Conservation (phyloP, 768 basidiomycete species). For the Kwoniella bestiolae region DNA sequence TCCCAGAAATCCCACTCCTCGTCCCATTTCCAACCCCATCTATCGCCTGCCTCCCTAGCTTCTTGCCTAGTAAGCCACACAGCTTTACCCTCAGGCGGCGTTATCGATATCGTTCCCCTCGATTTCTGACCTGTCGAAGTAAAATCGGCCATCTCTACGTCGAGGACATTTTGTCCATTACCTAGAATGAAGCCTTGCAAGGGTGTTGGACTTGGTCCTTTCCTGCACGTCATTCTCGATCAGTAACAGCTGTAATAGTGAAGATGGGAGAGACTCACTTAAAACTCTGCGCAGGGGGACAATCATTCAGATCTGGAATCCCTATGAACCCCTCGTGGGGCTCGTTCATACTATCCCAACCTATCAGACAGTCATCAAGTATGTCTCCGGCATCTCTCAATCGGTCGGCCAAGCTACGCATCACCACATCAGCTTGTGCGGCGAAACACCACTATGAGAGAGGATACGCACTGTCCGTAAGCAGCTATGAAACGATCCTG, state of each 20-base stretch:
- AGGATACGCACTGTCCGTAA: slow-evolving; percentile 62
- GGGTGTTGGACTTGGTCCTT: slow-evolving; percentile 84
- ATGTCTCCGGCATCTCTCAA: slow-evolving; percentile 75
- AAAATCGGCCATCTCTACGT: slow-evolving; percentile 81
- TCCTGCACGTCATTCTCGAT: too few relatives aligned
- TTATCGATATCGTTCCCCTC: slow-evolving; percentile 75
- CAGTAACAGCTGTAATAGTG: too few relatives aligned
- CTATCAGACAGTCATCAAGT: slow-evolving; percentile 84
- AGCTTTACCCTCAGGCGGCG: slow-evolving; percentile 73
- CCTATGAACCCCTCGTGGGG: slow-evolving; percentile 82
- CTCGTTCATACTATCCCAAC: slow-evolving; percentile 97
- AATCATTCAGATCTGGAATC: slow-evolving; percentile 69
- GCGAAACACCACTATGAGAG: background rate
- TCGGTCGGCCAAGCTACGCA: slow-evolving; percentile 66
- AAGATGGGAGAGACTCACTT: slow-evolving; percentile 28
- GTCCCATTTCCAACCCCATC: slow-evolving; percentile 85
- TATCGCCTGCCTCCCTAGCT: slow-evolving; percentile 58
- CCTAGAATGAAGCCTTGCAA: slow-evolving; percentile 82
- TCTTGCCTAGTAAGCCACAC: slow-evolving; percentile 71
- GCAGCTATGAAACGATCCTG: slow-evolving; percentile 77
- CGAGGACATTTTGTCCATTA: slow-evolving; percentile 76
- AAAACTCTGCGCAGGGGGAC: slow-evolving; percentile 68
- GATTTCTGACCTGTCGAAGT: slow-evolving; percentile 75
- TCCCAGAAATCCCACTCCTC: slow-evolving; percentile 54
- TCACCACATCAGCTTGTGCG: slow-evolving; percentile 19